phyloP scores from a whole-genome alignment of 495 filamentous ascomycete species.

The Aspergillus bridgeri region DNA sequence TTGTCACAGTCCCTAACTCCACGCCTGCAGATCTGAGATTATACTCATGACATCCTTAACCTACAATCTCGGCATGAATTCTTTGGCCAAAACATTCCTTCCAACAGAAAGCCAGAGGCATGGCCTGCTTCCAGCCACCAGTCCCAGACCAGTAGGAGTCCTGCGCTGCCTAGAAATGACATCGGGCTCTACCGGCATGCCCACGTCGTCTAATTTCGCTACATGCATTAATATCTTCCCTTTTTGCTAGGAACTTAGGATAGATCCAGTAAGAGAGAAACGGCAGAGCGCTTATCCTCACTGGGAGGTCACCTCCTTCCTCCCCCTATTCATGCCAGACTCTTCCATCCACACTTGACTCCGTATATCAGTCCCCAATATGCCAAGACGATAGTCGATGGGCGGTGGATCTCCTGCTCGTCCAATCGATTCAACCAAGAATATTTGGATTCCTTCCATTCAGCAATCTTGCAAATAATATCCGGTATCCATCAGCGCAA shows the following conservation, averaged over 20 bases:
- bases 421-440: neutral
- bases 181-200: conserved; percentile 50
- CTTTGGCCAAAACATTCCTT: neutral
- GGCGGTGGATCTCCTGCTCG: neutral
- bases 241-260: conserved; percentile 5
- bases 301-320: neutral
- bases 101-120: neutral
- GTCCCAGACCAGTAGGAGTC: neutral
- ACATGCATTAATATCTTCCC: no score
- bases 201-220: conserved; percentile 19
- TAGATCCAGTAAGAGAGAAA: conserved; percentile 9
- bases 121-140: neutral
- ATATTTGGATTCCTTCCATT: no score
- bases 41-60: neutral
- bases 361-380: neutral
- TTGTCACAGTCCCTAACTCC: no score
- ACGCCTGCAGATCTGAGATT: no score
- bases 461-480: neutral
- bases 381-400: neutral
- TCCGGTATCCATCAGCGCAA: no score
- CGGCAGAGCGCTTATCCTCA: neutral
- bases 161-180: conserved; percentile 41
- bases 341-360: neutral
- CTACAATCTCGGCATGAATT: neutral
- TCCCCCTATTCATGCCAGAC: neutral